These are phyloP conservation scores for Teunomyces cretensis DNA, from an alignment of 805 yeast genomes.

Conservation along the genomic window DNA sequence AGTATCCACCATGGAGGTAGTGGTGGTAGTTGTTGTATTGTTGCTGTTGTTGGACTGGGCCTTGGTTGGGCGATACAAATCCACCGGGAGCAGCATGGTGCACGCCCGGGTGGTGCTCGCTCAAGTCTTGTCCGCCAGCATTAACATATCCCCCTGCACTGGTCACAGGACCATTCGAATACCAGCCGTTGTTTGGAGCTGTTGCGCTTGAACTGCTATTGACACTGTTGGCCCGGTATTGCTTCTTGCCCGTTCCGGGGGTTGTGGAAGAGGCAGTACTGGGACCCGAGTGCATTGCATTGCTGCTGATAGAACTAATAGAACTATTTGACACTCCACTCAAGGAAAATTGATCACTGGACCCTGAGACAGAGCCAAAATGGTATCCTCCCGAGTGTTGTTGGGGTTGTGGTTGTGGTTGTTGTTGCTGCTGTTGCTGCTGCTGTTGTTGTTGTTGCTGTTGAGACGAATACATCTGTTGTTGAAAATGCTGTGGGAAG, in stretches of 20 bases:
- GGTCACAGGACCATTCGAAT: background rate
- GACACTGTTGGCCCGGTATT: slow-evolving; percentile 9
- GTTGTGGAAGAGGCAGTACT: slow-evolving; percentile 2
- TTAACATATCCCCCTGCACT: background rate
- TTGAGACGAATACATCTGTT: slow-evolving; percentile 6
- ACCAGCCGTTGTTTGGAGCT: slow-evolving; percentile 2
- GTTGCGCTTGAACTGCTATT: slow-evolving; percentile 3
- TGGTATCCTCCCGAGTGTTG: slow-evolving; percentile 6
- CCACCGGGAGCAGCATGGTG: background rate
- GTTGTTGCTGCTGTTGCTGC: slow-evolving; percentile 8
- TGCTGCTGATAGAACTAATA: slow-evolving; percentile 7
- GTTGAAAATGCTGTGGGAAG: slow-evolving; percentile 11
- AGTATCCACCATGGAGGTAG: slow-evolving; percentile 1
- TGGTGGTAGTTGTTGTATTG: slow-evolving; percentile 4
- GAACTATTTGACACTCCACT: slow-evolving; percentile 8
- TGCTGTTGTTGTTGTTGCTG: slow-evolving; percentile 7
- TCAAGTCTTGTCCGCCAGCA: background rate
- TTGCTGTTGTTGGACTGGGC: slow-evolving; percentile 1
- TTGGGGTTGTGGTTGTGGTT: slow-evolving; percentile 7
- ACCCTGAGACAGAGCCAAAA: slow-evolving; percentile 7
- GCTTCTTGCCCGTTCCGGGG: slow-evolving; percentile 8
- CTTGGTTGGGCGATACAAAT: slow-evolving; percentile 2
- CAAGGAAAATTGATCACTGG: slow-evolving; percentile 8
- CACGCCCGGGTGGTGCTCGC: background rate
- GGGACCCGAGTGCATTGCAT: background rate